Conservation (phyloP, 345 rosid genomes). For the Alliaria petiolata region DNA sequence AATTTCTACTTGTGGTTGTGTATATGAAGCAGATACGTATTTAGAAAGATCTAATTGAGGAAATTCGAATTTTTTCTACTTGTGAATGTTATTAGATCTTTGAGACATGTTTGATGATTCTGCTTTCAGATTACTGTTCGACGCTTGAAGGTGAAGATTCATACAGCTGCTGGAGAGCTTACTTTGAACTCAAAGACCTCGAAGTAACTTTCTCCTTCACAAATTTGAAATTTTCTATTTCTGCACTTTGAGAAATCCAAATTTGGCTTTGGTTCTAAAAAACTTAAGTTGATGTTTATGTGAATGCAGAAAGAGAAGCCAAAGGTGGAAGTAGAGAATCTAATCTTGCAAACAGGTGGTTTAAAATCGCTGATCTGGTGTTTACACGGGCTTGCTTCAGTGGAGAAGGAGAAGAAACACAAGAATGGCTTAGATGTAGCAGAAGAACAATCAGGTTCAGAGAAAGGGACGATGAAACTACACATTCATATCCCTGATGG, state of each 20-base stretch:
- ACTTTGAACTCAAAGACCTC: conserved; percentile 75
- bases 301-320: conserved; percentile 44
- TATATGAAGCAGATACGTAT: no score
- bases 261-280: no score
- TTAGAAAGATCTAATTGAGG: neutral
- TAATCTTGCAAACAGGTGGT: conserved; percentile 62
- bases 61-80: neutral
- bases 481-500: conserved; percentile 68
- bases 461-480: conserved; percentile 24
- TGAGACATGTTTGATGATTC: neutral
- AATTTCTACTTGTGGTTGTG: neutral
- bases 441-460: conserved; percentile 26
- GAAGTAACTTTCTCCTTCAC: conserved; percentile 36
- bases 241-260: no score
- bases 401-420: conserved; percentile 36
- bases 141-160: conserved; percentile 80
- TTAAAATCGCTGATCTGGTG: conserved; percentile 61
- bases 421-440: conserved; percentile 13
- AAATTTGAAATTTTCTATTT: no score
- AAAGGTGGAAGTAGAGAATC: conserved; percentile 61
- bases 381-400: conserved; percentile 56
- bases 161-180: conserved; percentile 85
- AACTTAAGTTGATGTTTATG: neutral
- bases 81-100: neutral
- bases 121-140: conserved; percentile 63